These are phyloP conservation scores for Fraxinus americana DNA, from an alignment of 257 asterid genomes.

Conservation along the genomic window DNA sequence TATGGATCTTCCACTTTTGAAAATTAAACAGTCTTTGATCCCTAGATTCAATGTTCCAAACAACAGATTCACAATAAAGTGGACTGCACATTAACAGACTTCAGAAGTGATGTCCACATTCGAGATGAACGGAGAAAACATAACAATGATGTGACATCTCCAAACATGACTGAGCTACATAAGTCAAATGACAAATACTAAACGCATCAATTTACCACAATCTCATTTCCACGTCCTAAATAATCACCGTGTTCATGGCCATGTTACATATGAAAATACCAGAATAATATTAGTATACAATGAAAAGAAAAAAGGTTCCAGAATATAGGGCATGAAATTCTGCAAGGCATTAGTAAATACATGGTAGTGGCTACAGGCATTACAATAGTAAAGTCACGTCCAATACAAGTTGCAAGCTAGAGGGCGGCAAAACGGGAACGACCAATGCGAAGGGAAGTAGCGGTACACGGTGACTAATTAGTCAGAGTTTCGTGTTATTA, in stretches of 20 bases:
- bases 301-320: not conserved
- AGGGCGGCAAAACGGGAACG: not conserved
- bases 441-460: conserved; percentile 11
- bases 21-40: not conserved
- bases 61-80: not conserved
- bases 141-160: not conserved
- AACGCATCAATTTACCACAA: not conserved
- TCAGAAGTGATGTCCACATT: not conserved
- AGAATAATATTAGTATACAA: not conserved
- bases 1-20: not conserved
- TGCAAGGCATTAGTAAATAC: not conserved
- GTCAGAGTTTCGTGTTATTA: conserved; percentile 15
- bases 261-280: not conserved
- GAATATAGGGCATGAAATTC: not conserved
- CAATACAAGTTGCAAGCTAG: conserved; percentile 13
- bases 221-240: not conserved
- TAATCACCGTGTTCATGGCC: conserved; percentile 13
- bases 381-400: conserved; percentile 11
- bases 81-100: not conserved
- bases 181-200: not conserved
- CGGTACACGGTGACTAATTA: conserved; percentile 17
- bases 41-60: not conserved
- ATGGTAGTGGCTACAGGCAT: conserved; percentile 19
- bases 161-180: not conserved
- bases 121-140: not conserved